Base-by-base conservation (phyloP, 306 rosid genomes). In the Betula pendula region DNA sequence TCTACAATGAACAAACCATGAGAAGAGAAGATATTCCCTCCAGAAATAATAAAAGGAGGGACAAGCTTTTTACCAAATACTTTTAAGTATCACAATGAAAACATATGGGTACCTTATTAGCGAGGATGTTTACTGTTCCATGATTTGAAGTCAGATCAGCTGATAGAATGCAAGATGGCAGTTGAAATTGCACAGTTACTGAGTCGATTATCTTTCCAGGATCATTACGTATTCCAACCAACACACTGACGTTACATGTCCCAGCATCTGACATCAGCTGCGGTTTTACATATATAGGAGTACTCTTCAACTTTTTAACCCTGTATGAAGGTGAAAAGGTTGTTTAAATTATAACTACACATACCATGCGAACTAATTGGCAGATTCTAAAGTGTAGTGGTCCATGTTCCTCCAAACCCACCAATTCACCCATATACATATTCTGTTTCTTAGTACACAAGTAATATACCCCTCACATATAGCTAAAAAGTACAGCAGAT, bases 251-350 rank as follows among this genome's bases (percentile, higher is more conserved):
- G 9, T 90, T 93, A 74, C 97, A 90, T 24, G 83, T 87, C 83
- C 96, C 97, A 1, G 88, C 85, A 73, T 82, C 91, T 38, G 96
- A 92, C 20, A 96, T 92, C 70, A 95, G 81, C 86, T 92, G 98
- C 19, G 97, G 98, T 86, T 89, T 95, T 79, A 95, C 92, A 47
- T 95, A 95, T 77, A 95, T 78, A 24, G 98, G 98, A 80, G 91
- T 88, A 84, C 75, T 89, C 89, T 90, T 92, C 86, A 95, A 83
- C 86, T 90, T 95, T 84, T 94, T 83, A 76, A 95, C 92, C 87
- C 98, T 95, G 87, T 25, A 87, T n/a, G 78, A 44, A 14, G 1
- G 63, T 22, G 35, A 77, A 76, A 71, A 45, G 59, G 44, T 53
- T 42, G 8, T 25, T 76, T 65, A 45, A 52, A 81, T 38, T 47